phyloP scores from a whole-genome alignment of 495 filamentous ascomycete genomes.

The Cenococcum geophilum region DNA sequence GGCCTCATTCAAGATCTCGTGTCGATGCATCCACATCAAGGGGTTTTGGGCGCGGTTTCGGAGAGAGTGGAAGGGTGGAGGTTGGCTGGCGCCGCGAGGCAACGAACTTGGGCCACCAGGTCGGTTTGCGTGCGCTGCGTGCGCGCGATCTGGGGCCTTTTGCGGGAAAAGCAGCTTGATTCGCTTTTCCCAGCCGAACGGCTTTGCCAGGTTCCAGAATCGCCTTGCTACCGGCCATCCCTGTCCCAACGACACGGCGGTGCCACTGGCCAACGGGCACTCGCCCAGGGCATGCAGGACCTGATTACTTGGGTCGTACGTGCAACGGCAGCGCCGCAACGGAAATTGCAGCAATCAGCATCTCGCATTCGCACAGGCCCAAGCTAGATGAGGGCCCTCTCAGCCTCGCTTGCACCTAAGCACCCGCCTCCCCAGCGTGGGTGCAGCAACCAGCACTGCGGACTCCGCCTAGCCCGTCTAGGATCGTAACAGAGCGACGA shows the following conservation, averaged over 20 bases:
- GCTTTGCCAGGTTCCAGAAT: conserved; percentile 27
- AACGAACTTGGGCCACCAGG: conserved; percentile 21
- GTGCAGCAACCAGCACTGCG: conserved; percentile 20
- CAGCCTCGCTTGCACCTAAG: conserved; percentile 19
- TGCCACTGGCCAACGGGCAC: conserved; percentile 6
- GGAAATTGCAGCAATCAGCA: conserved; percentile 30
- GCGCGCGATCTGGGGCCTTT: conserved; percentile 25
- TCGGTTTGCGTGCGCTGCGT: conserved; percentile 24
- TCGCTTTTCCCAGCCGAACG: conserved; percentile 26
- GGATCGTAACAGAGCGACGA: neutral
- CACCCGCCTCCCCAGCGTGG: conserved; percentile 12
- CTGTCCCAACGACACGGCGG: neutral
- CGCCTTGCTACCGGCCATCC: conserved; percentile 16
- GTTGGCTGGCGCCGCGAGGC: conserved; percentile 2
- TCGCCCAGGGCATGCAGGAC: conserved; percentile 15
- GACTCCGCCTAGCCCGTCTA: conserved; percentile 17
- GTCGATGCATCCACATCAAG: conserved; percentile 16
- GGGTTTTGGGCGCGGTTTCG: conserved; percentile 27
- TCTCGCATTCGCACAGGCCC: conserved; percentile 7
- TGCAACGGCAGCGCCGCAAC: conserved; percentile 28
- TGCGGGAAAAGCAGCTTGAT: conserved; percentile 18
- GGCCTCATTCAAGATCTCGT: conserved; percentile 18
- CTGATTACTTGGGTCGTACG: conserved; percentile 12
- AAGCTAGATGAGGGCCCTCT: neutral
- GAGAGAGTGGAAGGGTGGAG: conserved; percentile 15